Percentiles rank a stretch among this genome's conserved stretches.
Conservation (phyloP, 176 grass and related monocot species). For the Sorghum bicolor region Sorghum_bicolor_NCBIv3 NC_012873.2:59822501-59823000, state of each 20-base stretch:
- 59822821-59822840: not conserved
- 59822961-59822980: slow-evolving; percentile 41
- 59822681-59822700: slow-evolving; percentile 65
- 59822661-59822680: slow-evolving; percentile 89
- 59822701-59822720: slow-evolving; percentile 66
- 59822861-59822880: slow-evolving; percentile 27
- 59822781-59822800: not conserved
- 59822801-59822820: not conserved
- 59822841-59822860: not conserved
- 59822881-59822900: slow-evolving; percentile 34
- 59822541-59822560: slow-evolving; percentile 74
- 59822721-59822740: slow-evolving; percentile 69
- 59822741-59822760: slow-evolving; percentile 62
- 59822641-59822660: not conserved
- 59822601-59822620: not conserved
- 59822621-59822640: not conserved
- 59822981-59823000: slow-evolving; percentile 71
- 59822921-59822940: slow-evolving; percentile 58
- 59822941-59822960: slow-evolving; percentile 54
- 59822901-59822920: slow-evolving; percentile 40
- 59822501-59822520: slow-evolving; percentile 77
- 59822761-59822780: slow-evolving; percentile 52
- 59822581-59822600: slow-evolving; percentile 1
- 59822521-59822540: slow-evolving; percentile 53
- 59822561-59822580: slow-evolving; percentile 5